A percentile compares a stretch with the other conserved stretches of the same genome.
These are phyloP conservation scores for Neofusicoccum umdonicola DNA, from an alignment of 2,329 filamentous ascomycete genomes.

Conservation along the genomic window DNA sequence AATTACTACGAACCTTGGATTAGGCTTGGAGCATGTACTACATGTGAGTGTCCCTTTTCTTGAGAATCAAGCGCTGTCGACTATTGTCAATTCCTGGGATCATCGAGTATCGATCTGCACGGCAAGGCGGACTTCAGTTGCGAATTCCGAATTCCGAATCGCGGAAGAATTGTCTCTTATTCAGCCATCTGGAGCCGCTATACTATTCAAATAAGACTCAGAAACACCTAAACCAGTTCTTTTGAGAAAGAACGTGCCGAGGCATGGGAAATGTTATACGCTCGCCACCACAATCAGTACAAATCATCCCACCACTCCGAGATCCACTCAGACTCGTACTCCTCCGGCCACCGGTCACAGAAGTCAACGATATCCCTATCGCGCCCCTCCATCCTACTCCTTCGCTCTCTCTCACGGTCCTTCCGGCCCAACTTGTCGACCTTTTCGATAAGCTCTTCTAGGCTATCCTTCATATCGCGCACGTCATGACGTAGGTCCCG, in stretches of 20 bases:
- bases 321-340: background rate
- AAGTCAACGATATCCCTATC: background rate
- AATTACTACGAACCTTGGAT: background rate
- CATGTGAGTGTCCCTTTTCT: background rate
- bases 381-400: background rate
- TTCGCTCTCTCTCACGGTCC: background rate
- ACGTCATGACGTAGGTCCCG: constrained; percentile 7
- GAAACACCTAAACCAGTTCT: too few relatives aligned
- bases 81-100: background rate
- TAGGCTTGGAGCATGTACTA: background rate
- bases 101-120: too few relatives aligned
- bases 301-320: constrained; percentile 9
- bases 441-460: constrained; percentile 1
- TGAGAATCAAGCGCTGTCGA: background rate
- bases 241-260: too few relatives aligned
- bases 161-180: too few relatives aligned
- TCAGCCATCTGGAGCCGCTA: too few relatives aligned
- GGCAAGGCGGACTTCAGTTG: too few relatives aligned
- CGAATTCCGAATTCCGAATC: too few relatives aligned
- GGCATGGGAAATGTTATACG: too few relatives aligned
- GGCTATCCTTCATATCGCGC: background rate
- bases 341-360: background rate
- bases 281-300: background rate
- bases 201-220: too few relatives aligned
- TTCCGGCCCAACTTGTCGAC: background rate